Evolutionary conservation across 2,329 filamentous ascomycete species (phyloP), one percentile per base, ranked within the genome.

Genomic region (Aspergillus flavus): DNA sequence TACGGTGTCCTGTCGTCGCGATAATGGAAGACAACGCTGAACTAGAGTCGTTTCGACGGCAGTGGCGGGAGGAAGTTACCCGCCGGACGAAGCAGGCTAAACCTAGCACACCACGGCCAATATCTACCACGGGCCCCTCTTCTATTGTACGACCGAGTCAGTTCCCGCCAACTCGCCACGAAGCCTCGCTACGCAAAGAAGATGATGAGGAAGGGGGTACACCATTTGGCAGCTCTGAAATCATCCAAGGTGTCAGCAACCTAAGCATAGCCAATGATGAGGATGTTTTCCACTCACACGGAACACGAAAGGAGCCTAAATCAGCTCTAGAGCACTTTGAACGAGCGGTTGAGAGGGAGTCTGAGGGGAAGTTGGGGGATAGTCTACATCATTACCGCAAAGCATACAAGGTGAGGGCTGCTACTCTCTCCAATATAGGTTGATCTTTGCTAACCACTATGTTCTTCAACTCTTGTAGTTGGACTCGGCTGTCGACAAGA

Each of bases 311-410:
- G 26, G 86, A 90, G 69, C 91, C 91, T 5, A 82, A 83, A 26
- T 91, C 94, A 12, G 95, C 95, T 0, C 80, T 99, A 19, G 95
- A 98, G 71, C 92, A 97, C 76, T 98, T 95, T 72, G 95, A 98
- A 76, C 88, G 87, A 74, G 95, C 94, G 4, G 94, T 97, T 61
- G 91, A 96, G 78, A 93, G 89, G 77, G 95, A 99, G 79, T 86
- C 85, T 0, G 87, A 91, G 71, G 95, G 95, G 0, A 95, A 88
- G 66, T 83, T 98, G 57, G 93, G 94, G 6, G 94, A 98, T 66
- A 98, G 94, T 74, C 77, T 99, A 61, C 88, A 86, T 68, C 85
- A 96, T 57, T 99, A 99, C 77, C 88, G 95, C 54, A 93, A 91
- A 76, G 95, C 95, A 0, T 98, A 96, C 76, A 88, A 90, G 75